A percentile compares a stretch with the other conserved stretches of the same genome.
These are phyloP conservation scores for Dendrostoma leiphaemia DNA, from an alignment of 2,329 filamentous ascomycete genomes.

Conservation along the genomic window DNA sequence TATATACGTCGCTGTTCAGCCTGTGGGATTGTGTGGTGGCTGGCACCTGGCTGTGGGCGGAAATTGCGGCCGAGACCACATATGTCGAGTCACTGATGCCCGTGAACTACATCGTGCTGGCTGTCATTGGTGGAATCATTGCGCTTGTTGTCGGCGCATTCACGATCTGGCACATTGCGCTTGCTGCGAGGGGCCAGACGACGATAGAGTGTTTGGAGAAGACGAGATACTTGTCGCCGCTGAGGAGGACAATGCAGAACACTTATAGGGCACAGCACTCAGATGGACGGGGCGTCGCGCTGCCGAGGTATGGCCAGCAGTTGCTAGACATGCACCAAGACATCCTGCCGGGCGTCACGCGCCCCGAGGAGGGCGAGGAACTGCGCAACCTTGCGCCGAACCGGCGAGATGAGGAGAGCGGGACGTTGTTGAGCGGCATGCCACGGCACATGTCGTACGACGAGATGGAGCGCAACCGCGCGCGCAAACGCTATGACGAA, in stretches of 20 bases:
- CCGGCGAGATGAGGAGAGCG: conserved; percentile 13
- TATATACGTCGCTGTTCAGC: conserved; percentile 86
- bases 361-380: conserved; percentile 78
- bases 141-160: conserved; percentile 86
- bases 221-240: conserved; percentile 83
- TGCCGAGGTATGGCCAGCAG: conserved; percentile 67
- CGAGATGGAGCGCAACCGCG: conserved; percentile 54
- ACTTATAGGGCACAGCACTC: conserved; percentile 55
- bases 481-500: conserved; percentile 56
- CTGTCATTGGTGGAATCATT: conserved; percentile 86
- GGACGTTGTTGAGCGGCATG: conserved; percentile 23
- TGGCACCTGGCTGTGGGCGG: conserved; percentile 78
- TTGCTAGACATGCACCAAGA: conserved; percentile 81
- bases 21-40: conserved; percentile 77
- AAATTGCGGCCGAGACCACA: conserved; percentile 70
- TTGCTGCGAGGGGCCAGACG: conserved; percentile 77
- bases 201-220: conserved; percentile 97
- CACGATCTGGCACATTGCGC: conserved; percentile 84
- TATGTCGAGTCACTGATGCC: conserved; percentile 78
- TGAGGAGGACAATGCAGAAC: conserved; percentile 68
- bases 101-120: conserved; percentile 86
- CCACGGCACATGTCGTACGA: conserved; percentile 51
- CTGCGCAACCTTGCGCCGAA: conserved; percentile 27
- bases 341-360: conserved; percentile 73
- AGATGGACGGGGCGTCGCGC: conserved; percentile 45